Conservation (phyloP, 2,329 filamentous ascomycete species). For the Colletotrichum incanum region DNA sequence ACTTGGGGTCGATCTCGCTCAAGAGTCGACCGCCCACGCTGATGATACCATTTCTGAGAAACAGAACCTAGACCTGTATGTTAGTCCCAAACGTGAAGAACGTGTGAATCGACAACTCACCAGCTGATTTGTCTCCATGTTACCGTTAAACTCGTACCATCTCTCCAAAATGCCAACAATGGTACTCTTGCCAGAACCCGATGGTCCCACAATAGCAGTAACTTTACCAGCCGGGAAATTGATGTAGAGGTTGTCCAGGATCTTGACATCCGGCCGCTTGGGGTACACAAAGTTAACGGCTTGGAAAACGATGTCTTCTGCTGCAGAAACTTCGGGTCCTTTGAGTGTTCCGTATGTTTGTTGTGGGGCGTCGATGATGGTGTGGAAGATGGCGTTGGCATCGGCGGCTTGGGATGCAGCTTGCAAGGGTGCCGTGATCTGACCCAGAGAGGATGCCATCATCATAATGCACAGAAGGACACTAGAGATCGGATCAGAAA, state of each 20-base stretch:
- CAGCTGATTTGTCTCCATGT: constrained; percentile 37
- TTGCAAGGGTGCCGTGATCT: constrained; percentile 54
- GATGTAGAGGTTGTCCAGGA: constrained; percentile 53
- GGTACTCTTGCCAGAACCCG: constrained; percentile 58
- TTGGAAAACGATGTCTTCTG: constrained; percentile 64
- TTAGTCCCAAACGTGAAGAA: constrained; percentile 77
- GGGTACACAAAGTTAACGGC: constrained; percentile 55
- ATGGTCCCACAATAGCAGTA: constrained; percentile 51
- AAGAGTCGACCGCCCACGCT: constrained; percentile 55
- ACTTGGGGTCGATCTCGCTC: constrained; percentile 84
- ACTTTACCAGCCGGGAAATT: constrained; percentile 55
- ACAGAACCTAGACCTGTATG: constrained; percentile 51
- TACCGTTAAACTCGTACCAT: constrained; percentile 53
- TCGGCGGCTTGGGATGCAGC: constrained; percentile 54
- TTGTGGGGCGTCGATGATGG: constrained; percentile 62
- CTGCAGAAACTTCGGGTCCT: constrained; percentile 65
- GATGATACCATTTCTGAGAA: constrained; percentile 51
- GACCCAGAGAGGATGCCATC: constrained; percentile 50
- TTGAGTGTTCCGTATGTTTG: constrained; percentile 58
- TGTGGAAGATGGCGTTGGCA: constrained; percentile 56
- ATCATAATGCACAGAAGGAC: constrained; percentile 49
- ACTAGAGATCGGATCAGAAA: constrained; percentile 26
- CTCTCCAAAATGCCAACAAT: constrained; percentile 57
- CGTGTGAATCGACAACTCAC: constrained; percentile 73
- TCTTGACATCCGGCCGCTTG: constrained; percentile 51